Conservation (phyloP, 768 basidiomycete species). For the Xerocomus potaroensis region DNA sequence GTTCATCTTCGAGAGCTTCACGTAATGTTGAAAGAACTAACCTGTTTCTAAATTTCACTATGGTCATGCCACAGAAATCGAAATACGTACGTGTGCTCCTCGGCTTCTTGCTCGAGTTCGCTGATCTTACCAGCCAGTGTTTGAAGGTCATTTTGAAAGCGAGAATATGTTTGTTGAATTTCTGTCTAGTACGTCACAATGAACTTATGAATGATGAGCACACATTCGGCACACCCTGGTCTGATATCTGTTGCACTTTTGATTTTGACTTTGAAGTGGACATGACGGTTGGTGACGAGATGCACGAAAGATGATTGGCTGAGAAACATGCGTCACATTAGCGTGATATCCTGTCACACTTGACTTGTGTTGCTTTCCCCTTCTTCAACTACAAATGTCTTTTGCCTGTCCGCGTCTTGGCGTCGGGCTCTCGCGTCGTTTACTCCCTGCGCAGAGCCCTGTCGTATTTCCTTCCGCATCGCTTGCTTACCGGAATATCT, state of each 20-base stretch:
- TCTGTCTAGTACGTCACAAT: conserved; percentile 59
- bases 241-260: conserved; percentile 55
- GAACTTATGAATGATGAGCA: conserved; percentile 20
- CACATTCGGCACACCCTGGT: conserved; percentile 56
- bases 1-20: conserved; percentile 77
- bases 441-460: conserved; percentile 27
- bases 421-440: conserved; percentile 49
- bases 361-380: conserved; percentile 14
- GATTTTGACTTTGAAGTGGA: conserved; percentile 54
- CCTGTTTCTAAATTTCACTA: conserved; percentile 37
- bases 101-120: conserved; percentile 92
- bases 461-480: conserved; percentile 33
- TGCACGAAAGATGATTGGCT: conserved; percentile 26
- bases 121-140: conserved; percentile 92
- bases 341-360: conserved; percentile 28
- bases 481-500: conserved; percentile 42
- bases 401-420: conserved; percentile 49
- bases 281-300: conserved; percentile 17
- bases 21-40: conserved; percentile 85
- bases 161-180: conserved; percentile 76
- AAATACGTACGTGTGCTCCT: conserved; percentile 81
- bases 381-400: conserved; percentile 42
- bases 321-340: conserved; percentile 17
- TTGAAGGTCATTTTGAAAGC: conserved; percentile 85
- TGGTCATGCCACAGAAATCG: neutral